phyloP scores from a whole-genome alignment of 495 filamentous ascomycete species.

The Aspergillus biplanus region DNA sequence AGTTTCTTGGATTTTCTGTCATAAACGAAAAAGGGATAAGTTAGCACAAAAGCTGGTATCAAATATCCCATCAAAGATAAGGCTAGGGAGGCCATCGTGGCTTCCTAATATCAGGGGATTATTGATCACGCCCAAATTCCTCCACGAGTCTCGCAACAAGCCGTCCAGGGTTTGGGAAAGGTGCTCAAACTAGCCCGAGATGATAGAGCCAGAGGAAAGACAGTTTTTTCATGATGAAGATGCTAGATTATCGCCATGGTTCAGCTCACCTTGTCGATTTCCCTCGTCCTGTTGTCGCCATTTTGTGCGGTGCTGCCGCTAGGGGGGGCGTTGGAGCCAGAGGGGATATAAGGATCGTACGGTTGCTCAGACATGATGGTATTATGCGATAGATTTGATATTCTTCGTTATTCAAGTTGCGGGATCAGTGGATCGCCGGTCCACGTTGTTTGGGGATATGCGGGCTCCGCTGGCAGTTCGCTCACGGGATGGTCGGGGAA shows the following conservation, averaged over 20 bases:
- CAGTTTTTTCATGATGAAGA: neutral
- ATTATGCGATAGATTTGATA: constrained; percentile 28
- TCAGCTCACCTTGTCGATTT: constrained; percentile 76
- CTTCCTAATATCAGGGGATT: neutral
- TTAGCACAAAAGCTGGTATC: constrained; percentile 20
- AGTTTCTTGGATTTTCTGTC: constrained; percentile 94
- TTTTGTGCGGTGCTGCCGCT: constrained; percentile 54
- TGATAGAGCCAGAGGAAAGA: neutral
- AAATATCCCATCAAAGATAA: constrained; percentile 5
- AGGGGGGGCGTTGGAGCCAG: constrained; percentile 55
- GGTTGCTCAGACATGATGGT: constrained; percentile 74
- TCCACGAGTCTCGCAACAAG: neutral
- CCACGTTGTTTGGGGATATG: constrained; percentile 22
- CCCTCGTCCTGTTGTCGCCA: constrained; percentile 67
- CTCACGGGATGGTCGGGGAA: constrained; percentile 17
- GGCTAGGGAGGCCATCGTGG: neutral
- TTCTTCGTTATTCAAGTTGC: constrained; percentile 15
- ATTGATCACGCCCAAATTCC: neutral
- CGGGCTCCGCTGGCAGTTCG: constrained; percentile 19
- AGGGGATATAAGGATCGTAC: constrained; percentile 92
- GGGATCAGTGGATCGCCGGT: constrained; percentile 28
- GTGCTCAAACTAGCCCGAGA: neutral
- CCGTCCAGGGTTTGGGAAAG: neutral
- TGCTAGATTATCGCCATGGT: neutral
- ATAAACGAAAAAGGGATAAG: constrained; percentile 7